Base-by-base conservation (phyloP, 345 rosid genomes). In the Isatis tinctoria region DNA sequence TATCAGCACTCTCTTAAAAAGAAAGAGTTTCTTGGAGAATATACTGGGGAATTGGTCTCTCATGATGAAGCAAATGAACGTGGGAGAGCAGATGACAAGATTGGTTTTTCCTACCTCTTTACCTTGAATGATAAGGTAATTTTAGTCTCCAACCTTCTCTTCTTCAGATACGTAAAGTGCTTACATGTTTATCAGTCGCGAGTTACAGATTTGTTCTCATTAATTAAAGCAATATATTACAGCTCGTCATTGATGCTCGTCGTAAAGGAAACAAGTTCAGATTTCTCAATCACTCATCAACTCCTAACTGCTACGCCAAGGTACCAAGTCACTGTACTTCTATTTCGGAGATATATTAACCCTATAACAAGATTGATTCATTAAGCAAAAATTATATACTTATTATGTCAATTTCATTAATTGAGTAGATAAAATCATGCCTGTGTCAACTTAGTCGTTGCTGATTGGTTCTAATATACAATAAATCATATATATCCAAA, bases 231-330 rank as follows among this genome's bases (percentile, higher is more conserved):
- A 28, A 69, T 7, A 37, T 65, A 51, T 67, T 79, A 75, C 87
- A 94, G 98, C 75, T 80, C 16, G 93, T 84, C 45, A 89, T 94
- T 49, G 97, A 91, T 80, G 96, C 97, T 49, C 86, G 81, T 64
- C 93, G 96, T 65, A 86, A 85, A 78, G 98, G 97, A 73, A 97
- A 91, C 86, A 90, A 94, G 81, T 79, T 94, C 64, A 94, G 81
- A 75, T 91, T 90, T 61, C 93, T 97, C 51, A 94, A 94, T 79
- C 95, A 91, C 78, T 87, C 96, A 41, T 76, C 95, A 44, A 83
- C 78, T 68, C 95, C 98, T 6, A 94, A 94, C 77, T 94, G 98
- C 81, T 86, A 86, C 64, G 93, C 97, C 17, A 91, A 90, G 96
- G 98, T 91, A 47, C 62, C 35, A 51, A 37, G 30, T 27, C 14